A percentile compares a stretch with the other conserved stretches of the same genome.
Conservation (phyloP, 805 yeast species). For the Candida rishiriensis region DNA sequence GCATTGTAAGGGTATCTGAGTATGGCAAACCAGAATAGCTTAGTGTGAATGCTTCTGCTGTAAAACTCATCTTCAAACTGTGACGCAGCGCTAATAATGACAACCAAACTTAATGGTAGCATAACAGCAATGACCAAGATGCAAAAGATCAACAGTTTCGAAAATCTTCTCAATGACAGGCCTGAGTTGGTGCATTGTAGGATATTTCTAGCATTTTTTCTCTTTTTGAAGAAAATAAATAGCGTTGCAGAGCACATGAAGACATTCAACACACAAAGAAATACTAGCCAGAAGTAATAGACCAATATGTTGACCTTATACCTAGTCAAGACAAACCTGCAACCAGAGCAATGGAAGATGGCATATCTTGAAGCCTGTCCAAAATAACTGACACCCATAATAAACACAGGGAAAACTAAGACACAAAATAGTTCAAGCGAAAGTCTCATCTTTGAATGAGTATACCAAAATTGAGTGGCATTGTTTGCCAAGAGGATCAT, state of each 20-base stretch:
- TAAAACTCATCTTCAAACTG: conserved; percentile 20
- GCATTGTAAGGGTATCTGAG: conserved; percentile 37
- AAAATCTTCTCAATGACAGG: conserved; percentile 58
- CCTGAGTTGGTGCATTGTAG: conserved; percentile 75
- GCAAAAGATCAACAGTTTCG: conserved; percentile 67
- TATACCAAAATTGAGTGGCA: conserved; percentile 29
- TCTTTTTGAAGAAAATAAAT: conserved; percentile 49
- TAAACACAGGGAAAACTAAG: conserved; percentile 55
- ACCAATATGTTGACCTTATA: conserved; percentile 50
- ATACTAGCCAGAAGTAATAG: conserved; percentile 60
- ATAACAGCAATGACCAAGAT: conserved; percentile 56
- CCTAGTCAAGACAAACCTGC: conserved; percentile 43
- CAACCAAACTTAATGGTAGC: conserved; percentile 61
- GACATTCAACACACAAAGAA: conserved; percentile 58
- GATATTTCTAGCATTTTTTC: conserved; percentile 67
- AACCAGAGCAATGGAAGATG: conserved; percentile 66
- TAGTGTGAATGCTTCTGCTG: conserved; percentile 33
- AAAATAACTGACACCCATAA: conserved; percentile 57
- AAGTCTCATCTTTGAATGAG: conserved; percentile 32
- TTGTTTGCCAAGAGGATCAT: conserved; percentile 30
- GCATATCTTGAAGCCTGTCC: conserved; percentile 59
- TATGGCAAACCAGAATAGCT: conserved; percentile 39
- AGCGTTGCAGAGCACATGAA: conserved; percentile 54
- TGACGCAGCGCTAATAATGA: conserved; percentile 33
- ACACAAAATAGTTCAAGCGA: conserved; percentile 56